These are phyloP conservation scores for Biscogniauxia mediterranea DNA, from an alignment of 2,329 filamentous ascomycete species.

Conservation along the genomic window DNA sequence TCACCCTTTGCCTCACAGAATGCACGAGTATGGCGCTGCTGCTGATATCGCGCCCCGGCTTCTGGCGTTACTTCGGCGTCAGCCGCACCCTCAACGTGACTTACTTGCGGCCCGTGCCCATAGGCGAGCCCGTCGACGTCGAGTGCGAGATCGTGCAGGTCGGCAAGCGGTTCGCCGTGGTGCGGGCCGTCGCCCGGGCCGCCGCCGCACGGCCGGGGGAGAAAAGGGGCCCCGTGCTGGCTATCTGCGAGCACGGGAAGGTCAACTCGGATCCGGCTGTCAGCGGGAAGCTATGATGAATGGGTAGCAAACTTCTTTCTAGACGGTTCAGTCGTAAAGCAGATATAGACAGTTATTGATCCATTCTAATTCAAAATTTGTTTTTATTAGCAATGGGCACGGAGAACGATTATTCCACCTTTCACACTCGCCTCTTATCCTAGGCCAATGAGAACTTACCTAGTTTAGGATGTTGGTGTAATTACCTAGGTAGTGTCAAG, in stretches of 20 bases:
- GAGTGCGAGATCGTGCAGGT: constrained; percentile 47
- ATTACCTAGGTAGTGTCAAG: too few species aligned
- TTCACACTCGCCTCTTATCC: too few species aligned
- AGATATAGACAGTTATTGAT: too few species aligned
- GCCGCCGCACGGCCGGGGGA: constrained; percentile 31
- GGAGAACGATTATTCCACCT: too few species aligned
- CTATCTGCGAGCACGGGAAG: constrained; percentile 54
- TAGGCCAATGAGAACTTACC: too few species aligned
- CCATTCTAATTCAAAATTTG: too few species aligned
- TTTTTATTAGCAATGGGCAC: too few species aligned
- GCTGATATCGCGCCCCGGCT: constrained; percentile 56
- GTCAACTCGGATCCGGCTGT: constrained; percentile 46
- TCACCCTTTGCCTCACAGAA: neutral
- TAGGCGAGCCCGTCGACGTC: constrained; percentile 44
- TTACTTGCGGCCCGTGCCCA: constrained; percentile 61
- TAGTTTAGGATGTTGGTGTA: too few species aligned
- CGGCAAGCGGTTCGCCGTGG: constrained; percentile 43
- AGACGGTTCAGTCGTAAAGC: too few species aligned
- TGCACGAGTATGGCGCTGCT: constrained; percentile 59
- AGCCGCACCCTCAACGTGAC: constrained; percentile 64
- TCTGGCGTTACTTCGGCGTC: constrained; percentile 62
- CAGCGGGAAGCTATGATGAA: constrained; percentile 17
- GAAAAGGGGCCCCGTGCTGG: constrained; percentile 42
- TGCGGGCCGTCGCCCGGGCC: constrained; percentile 46
- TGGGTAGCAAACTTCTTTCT: too few species aligned